Percentiles rank a stretch among this genome's conserved stretches.
Conservation (phyloP, 202 grass and related monocot species). For the Dendrocalamus latiflorus region DNA sequence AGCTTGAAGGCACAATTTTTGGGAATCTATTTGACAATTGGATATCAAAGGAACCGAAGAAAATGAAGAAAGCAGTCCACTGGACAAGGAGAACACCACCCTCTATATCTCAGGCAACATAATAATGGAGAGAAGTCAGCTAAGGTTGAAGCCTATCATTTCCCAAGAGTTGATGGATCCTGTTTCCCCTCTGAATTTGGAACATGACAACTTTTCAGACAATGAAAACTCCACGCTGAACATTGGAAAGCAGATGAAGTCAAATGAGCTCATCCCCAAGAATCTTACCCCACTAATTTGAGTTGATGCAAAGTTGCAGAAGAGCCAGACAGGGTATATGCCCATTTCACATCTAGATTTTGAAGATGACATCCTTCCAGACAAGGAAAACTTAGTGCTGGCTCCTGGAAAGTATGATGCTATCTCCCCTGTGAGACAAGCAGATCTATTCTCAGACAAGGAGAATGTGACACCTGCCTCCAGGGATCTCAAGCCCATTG, state of each 20-base stretch:
- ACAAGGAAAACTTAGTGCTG: constrained; percentile 30
- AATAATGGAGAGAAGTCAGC: constrained; percentile 33
- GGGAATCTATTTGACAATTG: constrained; percentile 44
- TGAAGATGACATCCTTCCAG: constrained; percentile 18
- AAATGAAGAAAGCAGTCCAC: constrained; percentile 37
- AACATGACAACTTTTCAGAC: constrained; percentile 21
- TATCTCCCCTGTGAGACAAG: constrained; percentile 25
- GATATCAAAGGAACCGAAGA: constrained; percentile 32
- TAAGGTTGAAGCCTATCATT: constrained; percentile 28
- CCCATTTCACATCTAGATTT: constrained; percentile 30
- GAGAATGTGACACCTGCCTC: constrained; percentile 55
- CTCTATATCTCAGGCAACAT: constrained; percentile 32
- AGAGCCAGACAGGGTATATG: constrained; percentile 8
- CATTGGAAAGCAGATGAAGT: constrained; percentile 16
- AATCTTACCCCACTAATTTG: not conserved
- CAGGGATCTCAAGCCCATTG: constrained; percentile 32
- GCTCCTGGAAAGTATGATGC: constrained; percentile 14
- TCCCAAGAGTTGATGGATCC: constrained; percentile 47
- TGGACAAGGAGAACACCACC: constrained; percentile 60
- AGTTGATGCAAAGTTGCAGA: not conserved
- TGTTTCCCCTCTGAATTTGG: constrained; percentile 43
- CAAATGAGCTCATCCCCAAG: constrained; percentile 14
- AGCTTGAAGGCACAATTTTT: constrained; percentile 17
- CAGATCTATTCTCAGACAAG: constrained; percentile 42
- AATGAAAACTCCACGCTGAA: constrained; percentile 22